Evolutionary conservation across 768 basidiomycete genomes (phyloP), one percentile per base, ranked within the genome.

Genomic region (Panaeolus papilionaceus): DNA sequence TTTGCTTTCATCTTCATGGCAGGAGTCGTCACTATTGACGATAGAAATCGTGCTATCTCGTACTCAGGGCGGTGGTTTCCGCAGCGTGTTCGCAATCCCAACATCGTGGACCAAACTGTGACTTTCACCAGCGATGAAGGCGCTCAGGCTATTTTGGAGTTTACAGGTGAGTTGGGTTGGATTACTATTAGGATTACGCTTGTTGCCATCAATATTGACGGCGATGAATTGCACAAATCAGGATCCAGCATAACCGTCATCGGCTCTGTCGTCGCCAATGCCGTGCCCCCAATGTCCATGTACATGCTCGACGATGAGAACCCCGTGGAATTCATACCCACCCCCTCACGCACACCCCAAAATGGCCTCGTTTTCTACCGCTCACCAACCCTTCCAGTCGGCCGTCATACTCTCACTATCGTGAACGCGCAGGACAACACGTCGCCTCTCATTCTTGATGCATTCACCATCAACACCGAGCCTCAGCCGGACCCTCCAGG

Each of bases 331-430:
- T 58, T 58, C 11, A 58, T 58, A 6, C 26, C 54, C 26, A 9
- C 28, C 9, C 10, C 26, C 16, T 6, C 11, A 9, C 54, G 28
- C 14, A 16, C 14, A 9, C 28, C 14, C 6, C 54, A 58, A 37
- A 58, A 58, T 12, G 54, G 54, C 16, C 8, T 58, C 26, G 28
- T 33, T n/a, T 58, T 58, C 28, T 58, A 58, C 54, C 54, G 54
- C 26, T 58, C 54, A 28, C 54, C 54, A 14, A 28, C 54, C 12
- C 54, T 58, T 16, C 54, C 54, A 12, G 33, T 58, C 16, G 54
- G 54, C 16, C 10, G 11, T 16, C 54, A 58, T 16, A 58, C 11
- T 16, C 54, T 58, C 28, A 33, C 28, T 3, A 58, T 58, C 28
- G 16, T 58, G 26, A 58, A 58, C 14, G 28, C 28, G 10, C 1